A percentile compares a stretch with the other conserved stretches of the same genome.
Conservation (phyloP, 495 filamentous ascomycete species). For the Diplogelasinospora grovesii region DNA sequence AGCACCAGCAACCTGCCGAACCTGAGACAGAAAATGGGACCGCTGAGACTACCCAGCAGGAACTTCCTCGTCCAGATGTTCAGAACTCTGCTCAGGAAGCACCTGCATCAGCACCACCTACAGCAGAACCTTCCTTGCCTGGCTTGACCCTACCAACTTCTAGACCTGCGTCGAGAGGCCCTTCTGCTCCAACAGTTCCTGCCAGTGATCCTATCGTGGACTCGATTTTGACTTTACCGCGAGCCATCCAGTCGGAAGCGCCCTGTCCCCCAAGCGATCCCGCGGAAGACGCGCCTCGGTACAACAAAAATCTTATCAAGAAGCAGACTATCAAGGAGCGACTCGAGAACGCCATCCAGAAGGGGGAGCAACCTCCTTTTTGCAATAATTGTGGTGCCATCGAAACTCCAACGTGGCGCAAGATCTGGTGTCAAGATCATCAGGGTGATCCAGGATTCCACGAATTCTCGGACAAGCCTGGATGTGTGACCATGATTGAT, state of each 20-base stretch:
- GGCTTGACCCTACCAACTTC: too few species aligned
- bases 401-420: slow-evolving; percentile 92
- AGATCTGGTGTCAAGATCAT: slow-evolving; percentile 68
- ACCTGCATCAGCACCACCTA: slow-evolving; percentile 6
- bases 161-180: slow-evolving; percentile 12
- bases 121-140: slow-evolving; percentile 10
- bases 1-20: too few species aligned
- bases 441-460: slow-evolving; percentile 55
- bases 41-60: too few species aligned
- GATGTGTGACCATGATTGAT: slow-evolving; percentile 57
- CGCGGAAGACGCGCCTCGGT: slow-evolving; percentile 14
- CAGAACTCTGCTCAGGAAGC: too few species aligned
- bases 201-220: slow-evolving; percentile 19
- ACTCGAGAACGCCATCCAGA: slow-evolving; percentile 58
- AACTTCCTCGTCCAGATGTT: neutral
- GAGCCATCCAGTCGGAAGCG: slow-evolving; percentile 18
- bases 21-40: too few species aligned
- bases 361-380: slow-evolving; percentile 72
- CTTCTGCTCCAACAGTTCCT: slow-evolving; percentile 4
- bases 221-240: slow-evolving; percentile 10
- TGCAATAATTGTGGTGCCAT: slow-evolving; percentile 92
- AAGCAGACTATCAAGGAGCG: slow-evolving; percentile 57
- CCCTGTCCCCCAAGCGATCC: slow-evolving; percentile 23
- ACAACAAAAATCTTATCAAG: slow-evolving; percentile 47
- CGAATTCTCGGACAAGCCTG: slow-evolving; percentile 60